Conservation (phyloP, 2,329 filamentous ascomycete genomes). For the Rhytidhysteron rufulum region DNA sequence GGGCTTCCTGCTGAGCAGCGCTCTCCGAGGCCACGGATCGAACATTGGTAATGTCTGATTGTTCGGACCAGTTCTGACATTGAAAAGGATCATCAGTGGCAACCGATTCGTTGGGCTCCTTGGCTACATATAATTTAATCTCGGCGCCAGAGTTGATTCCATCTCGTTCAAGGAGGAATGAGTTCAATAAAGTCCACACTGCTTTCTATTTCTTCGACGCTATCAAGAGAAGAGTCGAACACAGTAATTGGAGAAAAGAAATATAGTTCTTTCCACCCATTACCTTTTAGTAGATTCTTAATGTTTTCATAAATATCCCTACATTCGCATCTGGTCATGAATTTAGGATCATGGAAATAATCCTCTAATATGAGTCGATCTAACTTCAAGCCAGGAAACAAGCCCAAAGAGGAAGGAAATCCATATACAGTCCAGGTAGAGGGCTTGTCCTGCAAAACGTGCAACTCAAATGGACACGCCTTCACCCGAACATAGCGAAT, state of each 20-base stretch:
- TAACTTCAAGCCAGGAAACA: conserved; percentile 30
- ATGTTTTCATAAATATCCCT: conserved; percentile 33
- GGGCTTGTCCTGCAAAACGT: conserved; percentile 16
- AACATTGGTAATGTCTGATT: conserved; percentile 26
- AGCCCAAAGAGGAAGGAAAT: conserved; percentile 24
- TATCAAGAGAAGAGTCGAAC: conserved; percentile 31
- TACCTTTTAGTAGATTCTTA: conserved; percentile 25
- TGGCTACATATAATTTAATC: conserved; percentile 31
- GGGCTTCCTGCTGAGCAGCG: conserved; percentile 28
- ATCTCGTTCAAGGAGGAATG: conserved; percentile 26
- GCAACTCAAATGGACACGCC: conserved; percentile 31
- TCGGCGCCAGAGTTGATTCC: conserved; percentile 24
- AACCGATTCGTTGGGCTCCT: conserved; percentile 10
- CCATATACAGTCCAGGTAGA: conserved; percentile 33
- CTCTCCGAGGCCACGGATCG: conserved; percentile 28
- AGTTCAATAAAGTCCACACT: conserved; percentile 22
- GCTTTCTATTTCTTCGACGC: conserved; percentile 16
- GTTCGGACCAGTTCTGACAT: conserved; percentile 23
- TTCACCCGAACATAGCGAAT: conserved; percentile 28
- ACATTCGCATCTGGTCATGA: conserved; percentile 31
- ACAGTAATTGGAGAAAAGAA: conserved; percentile 32
- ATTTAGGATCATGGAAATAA: conserved; percentile 31
- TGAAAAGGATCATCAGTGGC: background rate
- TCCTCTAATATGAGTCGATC: conserved; percentile 30
- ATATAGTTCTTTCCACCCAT: conserved; percentile 29